A percentile compares a stretch with the other conserved stretches of the same genome.
These are phyloP conservation scores for Pseudognaphalium luteoalbum DNA, from an alignment of 129 eudicot species.

Conservation along the genomic window DNA sequence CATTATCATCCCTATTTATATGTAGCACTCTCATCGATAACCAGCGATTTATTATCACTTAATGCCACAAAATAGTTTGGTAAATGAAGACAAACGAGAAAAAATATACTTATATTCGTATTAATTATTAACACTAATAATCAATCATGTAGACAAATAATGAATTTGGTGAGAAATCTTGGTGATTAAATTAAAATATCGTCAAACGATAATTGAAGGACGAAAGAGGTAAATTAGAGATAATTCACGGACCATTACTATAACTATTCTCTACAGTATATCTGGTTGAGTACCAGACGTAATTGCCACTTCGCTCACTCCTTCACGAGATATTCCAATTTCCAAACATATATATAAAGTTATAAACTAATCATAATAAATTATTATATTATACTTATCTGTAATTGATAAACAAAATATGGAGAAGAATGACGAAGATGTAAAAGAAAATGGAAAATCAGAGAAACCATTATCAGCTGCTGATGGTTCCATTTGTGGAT, in stretches of 20 bases:
- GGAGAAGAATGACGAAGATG: conserved; percentile 38
- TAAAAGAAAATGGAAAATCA: conserved; percentile 37
- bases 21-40: no score
- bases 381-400: no score
- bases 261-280: neutral
- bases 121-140: no score
- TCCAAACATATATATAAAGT: neutral
- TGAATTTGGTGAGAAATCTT: no score
- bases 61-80: no score
- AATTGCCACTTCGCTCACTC: conserved; percentile 5
- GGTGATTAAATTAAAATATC: no score
- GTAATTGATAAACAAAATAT: conserved; percentile 12
- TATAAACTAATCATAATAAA: no score
- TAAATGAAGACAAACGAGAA: no score
- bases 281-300: neutral
- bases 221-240: neutral
- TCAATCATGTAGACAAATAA: no score
- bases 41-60: no score
- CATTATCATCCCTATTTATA: no score
- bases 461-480: conserved; percentile 33
- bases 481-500: conserved; percentile 81
- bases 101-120: no score
- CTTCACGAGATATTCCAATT: neutral
- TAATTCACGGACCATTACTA: neutral
- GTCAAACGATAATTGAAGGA: neutral